Percentiles rank a stretch among this genome's conserved stretches.
Conservation (phyloP, 495 filamentous ascomycete species). For the Aspergillus conjunctus region DNA sequence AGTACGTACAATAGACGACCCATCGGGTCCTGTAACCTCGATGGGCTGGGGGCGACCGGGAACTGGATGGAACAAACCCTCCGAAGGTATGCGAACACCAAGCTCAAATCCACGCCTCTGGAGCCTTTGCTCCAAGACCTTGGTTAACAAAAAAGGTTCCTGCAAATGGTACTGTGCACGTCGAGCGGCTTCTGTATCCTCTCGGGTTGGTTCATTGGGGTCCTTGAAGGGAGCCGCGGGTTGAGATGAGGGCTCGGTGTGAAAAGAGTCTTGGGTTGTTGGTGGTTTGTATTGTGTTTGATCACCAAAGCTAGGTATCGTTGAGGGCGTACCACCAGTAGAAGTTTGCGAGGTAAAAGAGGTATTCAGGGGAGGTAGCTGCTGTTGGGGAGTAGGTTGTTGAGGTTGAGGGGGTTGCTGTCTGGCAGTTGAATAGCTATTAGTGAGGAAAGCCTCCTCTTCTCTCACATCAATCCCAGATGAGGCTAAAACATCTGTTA, state of each 20-base stretch:
- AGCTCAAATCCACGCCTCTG: constrained; percentile 53
- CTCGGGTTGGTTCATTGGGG: constrained; percentile 45
- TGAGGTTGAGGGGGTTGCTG: constrained; percentile 47
- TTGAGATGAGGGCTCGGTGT: constrained; percentile 36
- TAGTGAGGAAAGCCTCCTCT: constrained; percentile 74
- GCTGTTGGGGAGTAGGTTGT: constrained; percentile 36
- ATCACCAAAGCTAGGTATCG: constrained; percentile 44
- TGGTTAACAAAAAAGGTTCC: constrained; percentile 59
- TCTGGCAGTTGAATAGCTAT: constrained; percentile 56
- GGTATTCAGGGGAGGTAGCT: constrained; percentile 42
- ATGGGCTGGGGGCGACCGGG: constrained; percentile 51
- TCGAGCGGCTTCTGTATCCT: constrained; percentile 46
- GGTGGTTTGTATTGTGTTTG: constrained; percentile 37
- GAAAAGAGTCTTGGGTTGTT: constrained; percentile 38
- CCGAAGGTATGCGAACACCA: constrained; percentile 63
- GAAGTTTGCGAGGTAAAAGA: constrained; percentile 49
- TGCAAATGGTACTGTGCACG: constrained; percentile 57
- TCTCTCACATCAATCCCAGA: constrained; percentile 82
- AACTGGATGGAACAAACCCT: constrained; percentile 59
- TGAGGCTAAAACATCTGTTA: constrained; percentile 74
- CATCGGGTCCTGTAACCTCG: constrained; percentile 59
- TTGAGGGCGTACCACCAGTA: constrained; percentile 39
- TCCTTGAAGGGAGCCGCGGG: constrained; percentile 39
- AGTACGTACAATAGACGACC: constrained; percentile 55
- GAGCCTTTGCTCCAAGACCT: constrained; percentile 50